phyloP scores from a whole-genome alignment of 2,329 filamentous ascomycete species.

The Scedosporium boydii region DNA sequence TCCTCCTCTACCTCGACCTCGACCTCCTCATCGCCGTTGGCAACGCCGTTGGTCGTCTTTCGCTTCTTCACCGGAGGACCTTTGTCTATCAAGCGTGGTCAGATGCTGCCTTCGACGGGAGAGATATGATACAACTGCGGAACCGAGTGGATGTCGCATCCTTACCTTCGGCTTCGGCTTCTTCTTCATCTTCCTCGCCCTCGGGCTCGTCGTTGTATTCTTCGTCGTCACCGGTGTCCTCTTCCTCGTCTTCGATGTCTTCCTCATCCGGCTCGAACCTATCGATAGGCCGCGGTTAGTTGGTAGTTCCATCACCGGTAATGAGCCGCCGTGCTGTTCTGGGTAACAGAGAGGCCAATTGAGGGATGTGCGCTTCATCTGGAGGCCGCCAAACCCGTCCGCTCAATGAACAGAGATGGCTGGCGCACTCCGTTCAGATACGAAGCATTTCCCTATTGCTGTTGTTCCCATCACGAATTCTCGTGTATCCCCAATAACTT shows the following conservation, averaged over 20 bases:
- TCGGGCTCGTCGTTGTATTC: conserved; percentile 26
- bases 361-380: background rate
- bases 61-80: conserved; percentile 42
- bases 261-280: conserved; percentile 14
- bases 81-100: conserved; percentile 17
- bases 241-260: conserved; percentile 27
- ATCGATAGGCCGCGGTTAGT: conserved; percentile 5
- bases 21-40: conserved; percentile 19
- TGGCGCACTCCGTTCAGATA: no score
- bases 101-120: background rate
- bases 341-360: conserved; percentile 5
- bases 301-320: conserved; percentile 2
- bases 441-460: no score
- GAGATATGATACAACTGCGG: conserved; percentile 9
- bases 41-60: conserved; percentile 30
- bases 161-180: conserved; percentile 22
- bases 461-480: background rate
- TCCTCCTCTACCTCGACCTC: conserved; percentile 23
- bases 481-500: background rate
- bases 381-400: background rate
- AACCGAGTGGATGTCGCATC: conserved; percentile 6
- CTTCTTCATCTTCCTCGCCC: conserved; percentile 27
- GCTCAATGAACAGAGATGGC: no score
- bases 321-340: conserved; percentile 1
- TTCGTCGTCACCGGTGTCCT: conserved; percentile 29